These are phyloP conservation scores for Macaranga tanarius DNA, from an alignment of 441 rosid genomes.

Conservation along the genomic window DNA sequence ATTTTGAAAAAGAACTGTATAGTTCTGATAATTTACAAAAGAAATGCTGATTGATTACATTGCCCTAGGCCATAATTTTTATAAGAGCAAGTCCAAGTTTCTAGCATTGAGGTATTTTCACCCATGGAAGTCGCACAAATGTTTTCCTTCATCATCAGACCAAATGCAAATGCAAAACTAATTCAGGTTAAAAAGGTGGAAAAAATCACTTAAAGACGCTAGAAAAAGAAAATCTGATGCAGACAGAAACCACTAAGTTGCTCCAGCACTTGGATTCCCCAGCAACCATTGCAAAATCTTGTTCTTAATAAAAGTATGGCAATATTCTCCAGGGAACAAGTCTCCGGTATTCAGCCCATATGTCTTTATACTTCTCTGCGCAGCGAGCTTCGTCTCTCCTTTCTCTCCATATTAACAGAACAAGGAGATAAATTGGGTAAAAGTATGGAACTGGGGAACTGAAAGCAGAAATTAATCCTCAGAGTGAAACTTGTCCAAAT, in stretches of 20 bases:
- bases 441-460: constrained; percentile 85
- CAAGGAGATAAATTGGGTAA: constrained; percentile 79
- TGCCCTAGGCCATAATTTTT: background rate
- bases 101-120: background rate
- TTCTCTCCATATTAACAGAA: constrained; percentile 87
- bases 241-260: background rate
- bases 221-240: background rate
- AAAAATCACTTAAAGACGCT: background rate
- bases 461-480: constrained; percentile 20
- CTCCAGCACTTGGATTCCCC: background rate
- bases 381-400: constrained; percentile 88
- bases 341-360: constrained; percentile 73
- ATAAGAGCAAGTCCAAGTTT: too few species aligned
- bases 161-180: too few species aligned
- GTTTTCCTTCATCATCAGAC: background rate
- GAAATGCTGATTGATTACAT: background rate
- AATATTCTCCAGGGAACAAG: constrained; percentile 93
- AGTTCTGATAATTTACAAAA: background rate
- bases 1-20: background rate
- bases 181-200: background rate
- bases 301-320: constrained; percentile 59
- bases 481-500: constrained; percentile 5
- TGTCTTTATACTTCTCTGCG: constrained; percentile 79
- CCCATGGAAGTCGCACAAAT: background rate
- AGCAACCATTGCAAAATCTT: background rate